Evolutionary conservation across 805 yeast genomes (phyloP).

Genomic region (Starmerella lactis-condensi): DNA sequence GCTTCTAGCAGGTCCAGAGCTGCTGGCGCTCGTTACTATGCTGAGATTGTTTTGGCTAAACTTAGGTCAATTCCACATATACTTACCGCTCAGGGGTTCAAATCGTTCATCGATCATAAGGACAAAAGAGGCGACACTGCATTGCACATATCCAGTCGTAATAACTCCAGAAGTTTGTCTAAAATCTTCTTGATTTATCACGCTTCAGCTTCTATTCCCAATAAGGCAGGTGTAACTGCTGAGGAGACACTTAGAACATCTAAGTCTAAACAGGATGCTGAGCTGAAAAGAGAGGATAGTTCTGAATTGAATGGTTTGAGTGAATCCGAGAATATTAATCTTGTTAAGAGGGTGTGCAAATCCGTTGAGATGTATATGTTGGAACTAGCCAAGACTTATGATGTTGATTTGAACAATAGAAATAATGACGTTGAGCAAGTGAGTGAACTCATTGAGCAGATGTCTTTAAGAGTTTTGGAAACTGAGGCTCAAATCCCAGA

Average conservation of each 20-base stretch:
- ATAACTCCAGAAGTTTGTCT: slow-evolving; percentile 31
- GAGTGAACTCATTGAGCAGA: slow-evolving; percentile 25
- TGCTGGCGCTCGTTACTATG: slow-evolving; percentile 67
- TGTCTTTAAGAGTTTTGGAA: slow-evolving; percentile 26
- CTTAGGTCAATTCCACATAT: slow-evolving; percentile 31
- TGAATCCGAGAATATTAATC: too few relatives aligned
- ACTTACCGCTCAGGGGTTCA: slow-evolving; percentile 2
- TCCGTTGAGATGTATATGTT: slow-evolving; percentile 18
- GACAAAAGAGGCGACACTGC: slow-evolving; percentile 78
- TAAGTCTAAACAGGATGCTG: background rate
- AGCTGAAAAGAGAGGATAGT: too few relatives aligned
- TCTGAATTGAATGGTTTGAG: too few relatives aligned
- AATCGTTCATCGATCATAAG: slow-evolving; percentile 47
- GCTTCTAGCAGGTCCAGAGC: slow-evolving; percentile 48
- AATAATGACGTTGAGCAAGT: slow-evolving; percentile 36
- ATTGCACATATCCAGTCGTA: slow-evolving; percentile 52
- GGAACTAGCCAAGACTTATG: slow-evolving; percentile 32
- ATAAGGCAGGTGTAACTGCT: slow-evolving; percentile 26
- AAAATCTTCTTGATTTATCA: slow-evolving; percentile 30
- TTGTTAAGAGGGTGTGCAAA: slow-evolving; percentile 6
- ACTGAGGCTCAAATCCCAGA: slow-evolving; percentile 22
- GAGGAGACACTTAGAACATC: slow-evolving; percentile 17
- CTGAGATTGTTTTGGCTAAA: slow-evolving; percentile 57
- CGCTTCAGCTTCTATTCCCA: slow-evolving; percentile 30
- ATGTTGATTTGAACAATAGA: slow-evolving; percentile 35